Percentiles rank a stretch among this genome's conserved stretches.
phyloP scores from a whole-genome alignment of 2,329 filamentous ascomycete species.

The Aureobasidium namibiae region DNA sequence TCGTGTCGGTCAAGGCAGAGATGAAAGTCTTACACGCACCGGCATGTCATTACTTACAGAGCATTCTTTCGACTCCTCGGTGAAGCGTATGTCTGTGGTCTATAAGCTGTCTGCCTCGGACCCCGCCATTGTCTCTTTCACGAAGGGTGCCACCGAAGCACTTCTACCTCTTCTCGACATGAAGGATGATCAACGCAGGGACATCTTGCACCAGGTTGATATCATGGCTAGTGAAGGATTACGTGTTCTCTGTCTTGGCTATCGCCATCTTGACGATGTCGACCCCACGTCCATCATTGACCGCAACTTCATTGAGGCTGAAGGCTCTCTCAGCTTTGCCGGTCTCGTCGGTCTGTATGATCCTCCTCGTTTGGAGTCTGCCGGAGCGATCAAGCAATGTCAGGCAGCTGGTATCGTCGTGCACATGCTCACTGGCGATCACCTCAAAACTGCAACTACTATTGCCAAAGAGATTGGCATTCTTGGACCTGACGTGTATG shows the following conservation, averaged over 20 bases:
- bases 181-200: constrained; percentile 16
- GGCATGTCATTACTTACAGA: neutral
- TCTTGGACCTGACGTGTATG: constrained; percentile 25
- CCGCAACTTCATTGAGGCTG: constrained; percentile 17
- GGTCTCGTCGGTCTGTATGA: constrained; percentile 27
- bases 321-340: constrained; percentile 16
- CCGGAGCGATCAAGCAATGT: constrained; percentile 35
- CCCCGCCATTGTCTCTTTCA: constrained; percentile 19
- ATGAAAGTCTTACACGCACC: neutral
- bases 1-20: constrained; percentile 43
- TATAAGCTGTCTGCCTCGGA: constrained; percentile 14
- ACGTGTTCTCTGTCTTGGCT: constrained; percentile 26
- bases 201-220: constrained; percentile 22
- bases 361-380: constrained; percentile 26
- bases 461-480: constrained; percentile 42
- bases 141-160: constrained; percentile 27
- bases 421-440: constrained; percentile 43
- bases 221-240: constrained; percentile 21
- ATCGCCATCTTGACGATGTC: constrained; percentile 12
- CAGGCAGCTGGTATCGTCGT: constrained; percentile 40
- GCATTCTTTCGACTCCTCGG: constrained; percentile 27
- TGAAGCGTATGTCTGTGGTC: constrained; percentile 27
- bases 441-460: constrained; percentile 37
- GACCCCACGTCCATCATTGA: constrained; percentile 19
- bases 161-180: constrained; percentile 23